Evolutionary conservation across 208 protist species (phyloP).

Genomic region (Acanthamoeba healyi): DNA sequence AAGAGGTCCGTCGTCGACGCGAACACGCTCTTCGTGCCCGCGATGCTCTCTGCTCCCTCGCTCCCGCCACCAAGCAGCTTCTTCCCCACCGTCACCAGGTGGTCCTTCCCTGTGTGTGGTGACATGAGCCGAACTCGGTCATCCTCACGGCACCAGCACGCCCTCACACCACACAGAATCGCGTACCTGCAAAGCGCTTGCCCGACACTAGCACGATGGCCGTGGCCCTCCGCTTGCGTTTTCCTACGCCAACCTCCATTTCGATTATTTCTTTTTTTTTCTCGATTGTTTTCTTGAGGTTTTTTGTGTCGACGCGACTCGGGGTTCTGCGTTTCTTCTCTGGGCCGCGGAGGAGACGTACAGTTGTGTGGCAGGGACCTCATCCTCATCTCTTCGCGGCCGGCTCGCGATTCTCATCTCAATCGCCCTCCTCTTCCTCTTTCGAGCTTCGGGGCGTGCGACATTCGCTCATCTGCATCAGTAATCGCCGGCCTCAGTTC

Average conservation of each 20-base stretch:
- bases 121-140: too few relatives aligned
- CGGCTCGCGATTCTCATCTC: too few relatives aligned
- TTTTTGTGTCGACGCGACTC: background rate
- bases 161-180: too few relatives aligned
- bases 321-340: slow-evolving; percentile 55
- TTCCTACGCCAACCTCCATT: too few relatives aligned
- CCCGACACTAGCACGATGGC: background rate
- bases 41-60: background rate
- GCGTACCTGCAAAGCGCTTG: slow-evolving; percentile 8
- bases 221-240: too few relatives aligned
- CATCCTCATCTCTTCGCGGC: slow-evolving; percentile 25
- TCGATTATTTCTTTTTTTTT: background rate
- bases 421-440: background rate
- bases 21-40: background rate
- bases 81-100: background rate
- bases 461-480: background rate
- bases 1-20: slow-evolving; percentile 1
- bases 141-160: too few relatives aligned
- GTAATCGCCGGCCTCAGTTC: background rate
- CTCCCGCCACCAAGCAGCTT: background rate
- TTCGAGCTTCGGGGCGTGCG: background rate
- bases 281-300: background rate
- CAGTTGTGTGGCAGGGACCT: background rate
- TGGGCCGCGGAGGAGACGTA: background rate
- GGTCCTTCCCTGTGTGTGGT: slow-evolving; percentile 2